These are phyloP conservation scores for Helianthus tuberosus DNA, from an alignment of 129 eudicot species.

Conservation along the genomic window DNA sequence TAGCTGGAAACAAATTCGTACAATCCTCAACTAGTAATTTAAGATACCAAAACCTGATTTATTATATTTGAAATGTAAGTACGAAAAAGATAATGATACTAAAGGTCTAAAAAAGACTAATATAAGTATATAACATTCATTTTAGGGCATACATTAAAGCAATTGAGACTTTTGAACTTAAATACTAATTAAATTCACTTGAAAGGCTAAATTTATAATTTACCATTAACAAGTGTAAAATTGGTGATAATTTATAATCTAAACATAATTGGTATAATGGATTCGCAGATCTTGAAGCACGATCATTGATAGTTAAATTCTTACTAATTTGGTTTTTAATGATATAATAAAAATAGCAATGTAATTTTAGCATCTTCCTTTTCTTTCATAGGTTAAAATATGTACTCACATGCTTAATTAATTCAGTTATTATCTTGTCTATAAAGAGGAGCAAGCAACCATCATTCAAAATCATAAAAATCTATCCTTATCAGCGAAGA, in stretches of 20 bases:
- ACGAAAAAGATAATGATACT: too few species aligned
- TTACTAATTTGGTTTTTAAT: constrained; percentile 1
- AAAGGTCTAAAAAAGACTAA: too few species aligned
- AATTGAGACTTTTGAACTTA: too few species aligned
- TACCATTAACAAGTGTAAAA: too few species aligned
- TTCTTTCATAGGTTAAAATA: background rate
- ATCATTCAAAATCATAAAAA: background rate
- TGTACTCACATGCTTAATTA: background rate
- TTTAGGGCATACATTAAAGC: too few species aligned
- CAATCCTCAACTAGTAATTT: too few species aligned
- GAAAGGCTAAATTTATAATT: too few species aligned
- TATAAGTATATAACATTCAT: too few species aligned
- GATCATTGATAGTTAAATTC: constrained; percentile 11
- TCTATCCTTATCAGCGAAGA: background rate
- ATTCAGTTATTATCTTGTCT: constrained; percentile 8
- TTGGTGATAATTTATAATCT: background rate
- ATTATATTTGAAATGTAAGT: too few species aligned
- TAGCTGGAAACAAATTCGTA: too few species aligned
- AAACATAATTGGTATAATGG: background rate
- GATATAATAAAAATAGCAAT: background rate
- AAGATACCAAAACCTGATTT: too few species aligned
- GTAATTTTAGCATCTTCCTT: constrained; percentile 5
- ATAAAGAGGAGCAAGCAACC: constrained; percentile 17
- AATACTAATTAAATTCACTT: too few species aligned
- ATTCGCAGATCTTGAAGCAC: constrained; percentile 17